Base-by-base conservation (phyloP, 1,284 basidiomycete species). In the Thecaphora thlaspeos region DNA sequence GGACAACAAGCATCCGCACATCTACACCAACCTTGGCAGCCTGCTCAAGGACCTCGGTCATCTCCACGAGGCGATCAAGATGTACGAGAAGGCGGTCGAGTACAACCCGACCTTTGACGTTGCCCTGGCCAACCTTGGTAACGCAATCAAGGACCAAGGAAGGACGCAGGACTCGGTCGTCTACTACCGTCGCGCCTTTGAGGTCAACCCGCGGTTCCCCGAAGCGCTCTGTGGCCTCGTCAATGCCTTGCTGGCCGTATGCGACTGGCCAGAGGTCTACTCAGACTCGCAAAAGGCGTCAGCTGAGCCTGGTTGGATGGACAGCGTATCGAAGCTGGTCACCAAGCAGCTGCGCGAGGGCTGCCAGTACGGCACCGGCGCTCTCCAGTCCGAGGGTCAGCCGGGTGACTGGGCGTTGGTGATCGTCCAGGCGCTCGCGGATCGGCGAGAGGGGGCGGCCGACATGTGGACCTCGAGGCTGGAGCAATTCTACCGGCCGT, bases 81-180 rank as follows among this genome's bases (percentile, higher is more conserved):
- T 82, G 69, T 84, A 84, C 64, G 73, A 77, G 49, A 80, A 81
- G 49, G 85, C 84, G 2, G 78, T 86, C 26, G 71, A 81, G 50
- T 79, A 75, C 55, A 84, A 85, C 43, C 84, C 85, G 3, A 81
- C 82, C 61, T 83, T 71, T 41, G 85, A 85, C 48, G 82, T 86
- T 44, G 85, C 85, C 0, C 78, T 86, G 11, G 84, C 84, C 18
- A 85, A 86, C 56, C 79, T 85, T 59, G 85, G 82, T n/a, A 86
- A 85, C 69, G 83, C 83, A 0, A 76, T 86, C 68, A 68, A 65
- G 43, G 62, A 66, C 28, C 66, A 84, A 81, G 82, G 82, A 17
- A 79, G 81, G 36, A 79, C 81, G 21, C 79, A 83, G 58, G 84
- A 86, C 48, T 82, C 83, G 17, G 80, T 86, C 46, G 75, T 77